phyloP scores from a whole-genome alignment of 345 rosid genomes.

The Populus pruinosa region DNA sequence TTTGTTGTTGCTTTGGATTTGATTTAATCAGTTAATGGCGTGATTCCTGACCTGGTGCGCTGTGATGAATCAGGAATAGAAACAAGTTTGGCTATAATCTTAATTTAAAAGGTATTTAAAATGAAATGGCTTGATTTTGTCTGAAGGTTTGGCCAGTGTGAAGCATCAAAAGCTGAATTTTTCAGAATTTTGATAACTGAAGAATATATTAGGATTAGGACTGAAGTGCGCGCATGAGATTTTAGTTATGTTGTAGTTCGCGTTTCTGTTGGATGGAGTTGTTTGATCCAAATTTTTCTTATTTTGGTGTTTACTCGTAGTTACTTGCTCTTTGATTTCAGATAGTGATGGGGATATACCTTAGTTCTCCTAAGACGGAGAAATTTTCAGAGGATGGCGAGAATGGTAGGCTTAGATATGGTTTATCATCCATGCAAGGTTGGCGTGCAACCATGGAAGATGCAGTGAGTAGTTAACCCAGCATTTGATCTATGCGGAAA shows the following conservation, averaged over 20 bases:
- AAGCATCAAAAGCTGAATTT: background rate
- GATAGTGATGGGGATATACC: slow-evolving; percentile 81
- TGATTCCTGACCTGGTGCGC: background rate
- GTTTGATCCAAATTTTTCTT: background rate
- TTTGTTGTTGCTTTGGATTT: background rate
- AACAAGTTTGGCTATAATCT: background rate
- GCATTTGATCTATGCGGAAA: background rate
- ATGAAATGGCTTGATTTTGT: background rate
- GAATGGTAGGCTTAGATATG: slow-evolving; percentile 70
- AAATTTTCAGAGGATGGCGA: slow-evolving; percentile 88
- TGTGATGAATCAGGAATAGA: background rate
- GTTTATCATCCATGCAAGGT: slow-evolving; percentile 97
- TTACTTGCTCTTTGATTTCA: slow-evolving; percentile 3
- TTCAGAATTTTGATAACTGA: background rate
- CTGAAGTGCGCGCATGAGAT: background rate
- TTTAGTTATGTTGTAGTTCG: background rate
- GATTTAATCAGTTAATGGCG: slow-evolving; percentile 4
- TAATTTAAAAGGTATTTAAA: background rate
- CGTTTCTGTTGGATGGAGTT: background rate
- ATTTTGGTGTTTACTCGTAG: background rate
- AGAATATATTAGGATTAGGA: background rate
- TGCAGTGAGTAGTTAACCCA: slow-evolving; percentile 64
- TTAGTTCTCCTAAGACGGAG: slow-evolving; percentile 94
- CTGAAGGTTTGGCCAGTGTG: background rate
- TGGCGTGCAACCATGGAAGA: slow-evolving; percentile 99